A percentile compares a stretch with the other conserved stretches of the same genome.
phyloP scores from a whole-genome alignment of 805 yeast species.

The Suhomyces tanzawaensis region DNA sequence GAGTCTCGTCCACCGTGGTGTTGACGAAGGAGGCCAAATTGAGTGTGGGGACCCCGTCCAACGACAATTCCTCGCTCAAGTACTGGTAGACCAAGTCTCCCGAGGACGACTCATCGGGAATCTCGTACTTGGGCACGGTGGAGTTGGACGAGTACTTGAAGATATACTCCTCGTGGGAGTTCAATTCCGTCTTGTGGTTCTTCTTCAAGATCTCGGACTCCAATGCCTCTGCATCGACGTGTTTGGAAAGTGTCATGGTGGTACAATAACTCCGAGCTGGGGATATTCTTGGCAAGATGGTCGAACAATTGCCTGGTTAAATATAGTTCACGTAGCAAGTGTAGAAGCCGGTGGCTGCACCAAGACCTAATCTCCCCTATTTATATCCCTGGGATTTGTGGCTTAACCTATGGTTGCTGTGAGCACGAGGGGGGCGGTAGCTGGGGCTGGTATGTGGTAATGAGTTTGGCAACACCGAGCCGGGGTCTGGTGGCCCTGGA shows the following conservation, averaged over 20 bases:
- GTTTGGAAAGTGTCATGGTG: conserved; percentile 45
- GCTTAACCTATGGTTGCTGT: too few species aligned
- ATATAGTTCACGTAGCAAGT: too few species aligned
- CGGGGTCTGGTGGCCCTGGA: too few species aligned
- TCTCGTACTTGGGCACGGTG: conserved; percentile 53
- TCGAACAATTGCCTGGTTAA: too few species aligned
- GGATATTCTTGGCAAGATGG: too few species aligned
- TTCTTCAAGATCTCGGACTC: conserved; percentile 31
- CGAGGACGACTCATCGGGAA: conserved; percentile 57
- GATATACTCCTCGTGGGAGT: conserved; percentile 29
- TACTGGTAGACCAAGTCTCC: conserved; percentile 56
- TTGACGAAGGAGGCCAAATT: conserved; percentile 90
- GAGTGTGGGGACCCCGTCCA: conserved; percentile 82
- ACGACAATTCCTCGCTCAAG: conserved; percentile 67
- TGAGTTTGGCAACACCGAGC: too few species aligned
- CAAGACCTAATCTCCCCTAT: too few species aligned
- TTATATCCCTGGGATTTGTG: too few species aligned
- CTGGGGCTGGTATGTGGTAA: too few species aligned
- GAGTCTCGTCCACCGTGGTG: conserved; percentile 56
- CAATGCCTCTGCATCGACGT: conserved; percentile 44
- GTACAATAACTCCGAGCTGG: too few species aligned
- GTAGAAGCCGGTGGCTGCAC: too few species aligned
- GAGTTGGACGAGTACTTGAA: conserved; percentile 29
- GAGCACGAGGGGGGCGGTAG: too few species aligned
- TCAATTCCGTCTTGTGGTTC: conserved; percentile 17